Evolutionary conservation across 1,139 yeast species (phyloP), one percentile per base, ranked within the genome.

Genomic region (Geotrichum macrosporum): DNA sequence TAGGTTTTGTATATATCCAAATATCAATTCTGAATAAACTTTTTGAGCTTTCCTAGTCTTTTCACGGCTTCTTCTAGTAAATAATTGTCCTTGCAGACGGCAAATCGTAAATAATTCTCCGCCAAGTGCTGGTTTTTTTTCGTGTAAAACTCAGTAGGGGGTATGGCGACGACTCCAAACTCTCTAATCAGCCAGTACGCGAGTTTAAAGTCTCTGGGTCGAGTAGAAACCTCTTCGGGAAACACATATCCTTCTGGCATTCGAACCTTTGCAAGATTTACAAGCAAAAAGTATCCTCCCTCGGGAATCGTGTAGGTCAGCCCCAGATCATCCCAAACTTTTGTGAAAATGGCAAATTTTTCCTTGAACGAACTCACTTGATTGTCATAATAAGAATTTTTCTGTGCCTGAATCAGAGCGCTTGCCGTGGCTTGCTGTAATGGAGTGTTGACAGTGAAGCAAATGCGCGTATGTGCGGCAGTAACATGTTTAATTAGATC

Each of bases 141-240:
- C 37, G 78, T 76, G 61, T 86, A 80, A 63, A 92, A 92, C 66
- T 89, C 98, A 5, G 95, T 84, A 26, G 97, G 97, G 9, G 98
- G 98, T 56, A 92, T 89, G 4, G 95, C 84, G 19, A 94, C 97
- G 39, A 92, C 94, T 3, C 98, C 98, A 48, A 92, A 67, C 63
- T 89, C 95, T 62, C 80, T 81, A 59, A 88, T 86, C 53, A 92
- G 73, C 97, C 97, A 92, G 68, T 86, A 87, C 0, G 96, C 94
- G 55, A 84, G 73, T 61, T 80, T 79, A 72, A 88, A 92, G 69
- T 92, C 98, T 55, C 79, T 79, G 21, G 95, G 89, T 46, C 85
- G 81, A 48, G 73, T 66, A 40, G 71, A 64, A 52, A 92, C 77
- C 16, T 80, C 86, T 16, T 70, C 78, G 1, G 97, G 97, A 65